These are phyloP conservation scores for Rhizoctonia solani DNA, from an alignment of 1,284 basidiomycete genomes.

Conservation along the genomic window DNA sequence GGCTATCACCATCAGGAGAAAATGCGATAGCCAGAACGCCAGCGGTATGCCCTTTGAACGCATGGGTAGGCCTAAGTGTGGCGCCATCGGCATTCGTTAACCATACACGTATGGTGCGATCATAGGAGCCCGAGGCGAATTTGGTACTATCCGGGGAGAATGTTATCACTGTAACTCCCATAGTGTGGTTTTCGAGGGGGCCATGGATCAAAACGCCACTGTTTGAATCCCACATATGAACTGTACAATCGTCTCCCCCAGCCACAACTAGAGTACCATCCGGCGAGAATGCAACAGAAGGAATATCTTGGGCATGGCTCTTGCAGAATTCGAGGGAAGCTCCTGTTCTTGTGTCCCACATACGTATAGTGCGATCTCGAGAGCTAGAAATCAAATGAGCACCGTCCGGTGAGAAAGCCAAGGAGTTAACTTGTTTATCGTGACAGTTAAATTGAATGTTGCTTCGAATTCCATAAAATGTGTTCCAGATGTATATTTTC, in stretches of 20 bases:
- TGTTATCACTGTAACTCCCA: background rate
- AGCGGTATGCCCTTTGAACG: background rate
- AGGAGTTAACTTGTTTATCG: no score
- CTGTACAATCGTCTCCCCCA: background rate
- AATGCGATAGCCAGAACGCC: background rate
- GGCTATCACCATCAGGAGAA: background rate
- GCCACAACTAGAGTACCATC: no score
- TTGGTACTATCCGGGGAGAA: background rate
- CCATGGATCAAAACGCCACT: background rate
- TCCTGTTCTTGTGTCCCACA: background rate
- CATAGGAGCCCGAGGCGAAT: background rate
- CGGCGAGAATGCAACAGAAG: constrained; percentile 26
- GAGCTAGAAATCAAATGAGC: no score
- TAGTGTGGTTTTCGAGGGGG: background rate
- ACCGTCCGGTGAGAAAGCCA: no score
- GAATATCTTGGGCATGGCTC: background rate
- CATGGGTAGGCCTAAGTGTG: background rate
- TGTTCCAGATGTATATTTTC: no score
- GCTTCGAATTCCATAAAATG: no score
- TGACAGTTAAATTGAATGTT: no score
- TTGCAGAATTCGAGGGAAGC: background rate
- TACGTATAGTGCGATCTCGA: background rate
- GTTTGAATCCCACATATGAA: background rate
- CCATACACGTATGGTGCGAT: background rate
- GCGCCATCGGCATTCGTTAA: background rate